Evolutionary conservation across 2,329 filamentous ascomycete genomes (phyloP).

Genomic region (Mycogone perniciosa): DNA sequence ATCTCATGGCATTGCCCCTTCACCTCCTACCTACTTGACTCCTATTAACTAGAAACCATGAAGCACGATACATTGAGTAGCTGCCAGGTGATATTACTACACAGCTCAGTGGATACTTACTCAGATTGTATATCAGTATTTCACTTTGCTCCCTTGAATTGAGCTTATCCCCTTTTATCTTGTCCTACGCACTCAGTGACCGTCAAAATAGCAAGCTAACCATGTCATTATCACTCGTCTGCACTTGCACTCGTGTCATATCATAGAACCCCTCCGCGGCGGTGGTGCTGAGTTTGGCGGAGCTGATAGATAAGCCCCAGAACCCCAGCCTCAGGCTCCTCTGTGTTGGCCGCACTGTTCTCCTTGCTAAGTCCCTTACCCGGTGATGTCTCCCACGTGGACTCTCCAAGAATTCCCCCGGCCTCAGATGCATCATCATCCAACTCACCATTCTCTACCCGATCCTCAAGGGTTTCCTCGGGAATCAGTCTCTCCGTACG

Average conservation of each 20-base stretch:
- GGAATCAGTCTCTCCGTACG: conserved; percentile 46
- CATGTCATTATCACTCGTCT: too few species aligned
- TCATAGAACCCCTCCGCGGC: conserved; percentile 35
- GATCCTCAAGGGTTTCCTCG: conserved; percentile 49
- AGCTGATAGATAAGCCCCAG: conserved; percentile 54
- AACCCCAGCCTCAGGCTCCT: conserved; percentile 47
- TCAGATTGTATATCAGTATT: too few species aligned
- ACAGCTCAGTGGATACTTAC: too few species aligned
- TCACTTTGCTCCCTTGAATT: too few species aligned
- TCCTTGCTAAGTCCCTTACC: conserved; percentile 45
- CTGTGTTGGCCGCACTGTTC: conserved; percentile 40
- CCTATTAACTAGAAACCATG: too few species aligned
- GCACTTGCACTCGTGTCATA: background rate
- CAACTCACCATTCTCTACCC: conserved; percentile 41
- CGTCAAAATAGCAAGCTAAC: too few species aligned
- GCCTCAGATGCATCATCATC: conserved; percentile 48
- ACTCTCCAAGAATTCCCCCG: conserved; percentile 48
- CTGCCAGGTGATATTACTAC: too few species aligned
- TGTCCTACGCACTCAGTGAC: too few species aligned
- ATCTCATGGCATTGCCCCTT: too few species aligned
- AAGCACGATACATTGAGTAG: too few species aligned
- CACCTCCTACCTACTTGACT: too few species aligned
- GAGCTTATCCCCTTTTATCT: too few species aligned
- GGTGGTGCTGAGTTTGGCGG: conserved; percentile 49
- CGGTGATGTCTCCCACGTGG: conserved; percentile 53